phyloP scores from a whole-genome alignment of 345 rosid genomes.

The Eucalyptus brandiana region DNA sequence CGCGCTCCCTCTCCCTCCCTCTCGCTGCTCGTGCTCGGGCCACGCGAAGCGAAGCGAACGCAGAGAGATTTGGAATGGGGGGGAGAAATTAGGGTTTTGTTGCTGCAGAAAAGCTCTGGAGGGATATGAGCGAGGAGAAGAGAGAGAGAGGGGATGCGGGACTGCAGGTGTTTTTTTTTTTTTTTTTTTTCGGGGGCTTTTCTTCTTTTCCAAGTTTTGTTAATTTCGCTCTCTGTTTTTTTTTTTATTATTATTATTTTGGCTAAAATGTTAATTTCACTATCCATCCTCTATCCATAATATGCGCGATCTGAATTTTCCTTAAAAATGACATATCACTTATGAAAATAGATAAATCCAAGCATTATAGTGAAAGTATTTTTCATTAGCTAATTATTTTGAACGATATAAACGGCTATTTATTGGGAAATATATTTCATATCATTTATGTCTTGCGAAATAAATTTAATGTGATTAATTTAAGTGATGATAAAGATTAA shows the following conservation, averaged over 20 bases:
- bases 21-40: background rate
- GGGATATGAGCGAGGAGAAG: background rate
- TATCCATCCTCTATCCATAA: background rate
- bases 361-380: accelerated
- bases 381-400: background rate
- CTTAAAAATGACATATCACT: background rate
- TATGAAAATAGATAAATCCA: background rate
- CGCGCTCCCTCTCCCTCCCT: background rate
- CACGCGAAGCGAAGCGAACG: background rate
- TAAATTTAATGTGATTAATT: background rate
- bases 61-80: background rate
- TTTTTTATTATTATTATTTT: too few relatives aligned
- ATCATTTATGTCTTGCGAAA: accelerated
- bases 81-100: background rate
- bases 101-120: background rate
- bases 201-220: background rate
- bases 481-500: background rate
- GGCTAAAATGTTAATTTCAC: too few relatives aligned
- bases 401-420: accelerated
- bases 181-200: background rate
- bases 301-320: too few relatives aligned
- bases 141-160: background rate
- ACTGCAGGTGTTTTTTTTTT: background rate
- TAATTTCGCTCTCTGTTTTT: background rate
- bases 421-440: background rate